Evolutionary conservation across 768 basidiomycete species (phyloP), one percentile per base, ranked within the genome.

Genomic region (Lactarius trivialis): DNA sequence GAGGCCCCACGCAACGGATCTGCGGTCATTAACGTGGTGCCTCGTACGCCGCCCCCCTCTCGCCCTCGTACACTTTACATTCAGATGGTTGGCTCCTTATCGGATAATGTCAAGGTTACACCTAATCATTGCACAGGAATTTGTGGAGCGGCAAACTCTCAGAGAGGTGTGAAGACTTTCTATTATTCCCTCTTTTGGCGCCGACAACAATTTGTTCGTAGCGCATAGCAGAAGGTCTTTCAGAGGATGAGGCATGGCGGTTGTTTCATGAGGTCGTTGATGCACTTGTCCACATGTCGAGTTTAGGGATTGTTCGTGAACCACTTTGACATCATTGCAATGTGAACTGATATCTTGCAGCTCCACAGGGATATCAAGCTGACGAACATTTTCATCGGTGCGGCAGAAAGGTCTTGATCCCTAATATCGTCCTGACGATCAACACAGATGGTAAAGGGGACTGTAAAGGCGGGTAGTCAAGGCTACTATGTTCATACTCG

Each of bases 321-420:
- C 19, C 45, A 56, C 60, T 32, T 8, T 54, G 55, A 58, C 9
- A 4, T 15, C n/a, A 28, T 53, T 24, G 52, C 19, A 8, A 1
- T 48, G 60, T 26, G 65, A 43, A 30, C 60, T 66, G 4, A 68
- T 32, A 58, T 49, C 55, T 56, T 19, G 37, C 56, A 85, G 83
- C 73, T 92, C 57, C 89, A 92, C 73, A 79, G 90, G 55, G 94
- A 97, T 71, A 90, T 98, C 71, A 98, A 98, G 71, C 76, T 93
- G 15, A 90, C 89, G 0, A 98, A 98, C 69, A 93, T 98, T 65
- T 93, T 98, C 73, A 92, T 96, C 55, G 91, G 92, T 91, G 67
- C 33, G 81, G 72, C n/a, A 17, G 15, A n/a, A 14, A 32, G 58
- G 50, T 14, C 26, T 54, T 14, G 2, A 30, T 45, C 7, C 26